These are phyloP conservation scores for Pugionium dolabratum DNA, from an alignment of 345 rosid species.

Conservation along the genomic window DNA sequence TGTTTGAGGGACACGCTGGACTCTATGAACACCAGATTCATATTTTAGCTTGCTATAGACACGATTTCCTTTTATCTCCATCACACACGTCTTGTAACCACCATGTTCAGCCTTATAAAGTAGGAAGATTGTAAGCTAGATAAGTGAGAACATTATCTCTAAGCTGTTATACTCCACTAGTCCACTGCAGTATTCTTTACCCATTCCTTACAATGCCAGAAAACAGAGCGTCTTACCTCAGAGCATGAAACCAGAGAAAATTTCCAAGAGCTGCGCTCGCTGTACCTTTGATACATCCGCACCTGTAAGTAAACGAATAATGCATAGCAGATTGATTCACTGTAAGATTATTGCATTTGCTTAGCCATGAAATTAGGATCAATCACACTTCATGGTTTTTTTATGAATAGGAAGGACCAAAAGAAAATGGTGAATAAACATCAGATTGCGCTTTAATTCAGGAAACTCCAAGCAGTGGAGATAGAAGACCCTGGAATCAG, in stretches of 20 bases:
- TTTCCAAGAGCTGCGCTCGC: conserved; percentile 84
- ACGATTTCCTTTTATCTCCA: conserved; percentile 82
- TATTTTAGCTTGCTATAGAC: conserved; percentile 94
- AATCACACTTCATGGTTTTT: conserved; percentile 5
- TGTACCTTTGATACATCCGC: conserved; percentile 85
- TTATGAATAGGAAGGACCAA: not conserved
- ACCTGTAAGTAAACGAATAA: conserved; percentile 49
- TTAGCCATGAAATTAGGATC: conserved; percentile 18
- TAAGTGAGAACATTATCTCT: conserved; percentile 7
- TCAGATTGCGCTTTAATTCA: not conserved
- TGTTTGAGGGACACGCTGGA: conserved; percentile 96
- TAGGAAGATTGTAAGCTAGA: conserved; percentile 25
- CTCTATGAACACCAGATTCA: conserved; percentile 95
- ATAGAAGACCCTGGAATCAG: conserved; percentile 26
- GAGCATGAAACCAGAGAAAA: conserved; percentile 65
- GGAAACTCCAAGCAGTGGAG: not conserved
- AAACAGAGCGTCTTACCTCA: conserved; percentile 53
- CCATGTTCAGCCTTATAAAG: conserved; percentile 80
- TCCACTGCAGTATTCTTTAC: not conserved
- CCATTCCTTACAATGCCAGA: not conserved
- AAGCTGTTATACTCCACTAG: conserved; percentile 8
- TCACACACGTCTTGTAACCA: conserved; percentile 90
- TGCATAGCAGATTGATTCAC: conserved; percentile 13
- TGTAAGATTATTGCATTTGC: conserved; percentile 7
- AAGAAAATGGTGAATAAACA: conserved; percentile 13